A percentile compares a stretch with the other conserved stretches of the same genome.
These are phyloP conservation scores for Tetrahymena borealis DNA, from an alignment of 73 alveolate genomes.

Conservation along the genomic window DNA sequence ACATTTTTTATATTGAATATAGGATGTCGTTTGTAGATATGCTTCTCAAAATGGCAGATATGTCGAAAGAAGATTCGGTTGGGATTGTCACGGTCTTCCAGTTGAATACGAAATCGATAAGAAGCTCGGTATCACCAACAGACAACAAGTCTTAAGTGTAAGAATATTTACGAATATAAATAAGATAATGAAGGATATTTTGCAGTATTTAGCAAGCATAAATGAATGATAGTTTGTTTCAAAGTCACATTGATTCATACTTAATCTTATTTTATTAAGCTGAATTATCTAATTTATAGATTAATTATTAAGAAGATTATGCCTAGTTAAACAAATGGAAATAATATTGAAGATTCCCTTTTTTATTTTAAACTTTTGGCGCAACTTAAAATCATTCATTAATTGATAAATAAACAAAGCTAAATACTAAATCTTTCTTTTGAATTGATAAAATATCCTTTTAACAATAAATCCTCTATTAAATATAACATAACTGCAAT, in stretches of 20 bases:
- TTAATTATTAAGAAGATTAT: no score
- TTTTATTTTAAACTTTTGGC: no score
- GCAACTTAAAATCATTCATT: not conserved
- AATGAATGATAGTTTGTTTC: not conserved
- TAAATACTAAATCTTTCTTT: no score
- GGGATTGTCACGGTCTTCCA: slow-evolving; percentile 99
- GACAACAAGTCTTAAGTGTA: slow-evolving; percentile 75
- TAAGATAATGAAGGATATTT: not conserved
- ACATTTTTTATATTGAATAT: not conserved
- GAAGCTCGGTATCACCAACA: slow-evolving; percentile 73
- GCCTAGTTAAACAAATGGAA: no score
- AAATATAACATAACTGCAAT: not conserved
- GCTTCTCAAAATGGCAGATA: slow-evolving; percentile 96
- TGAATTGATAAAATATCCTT: no score
- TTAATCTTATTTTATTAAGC: no score
- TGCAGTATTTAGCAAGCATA: not conserved
- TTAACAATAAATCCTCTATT: not conserved
- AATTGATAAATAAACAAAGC: not conserved
- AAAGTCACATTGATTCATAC: no score
- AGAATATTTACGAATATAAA: not conserved
- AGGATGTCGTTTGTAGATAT: slow-evolving; percentile 99
- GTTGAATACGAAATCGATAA: slow-evolving; percentile 97
- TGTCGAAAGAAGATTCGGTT: slow-evolving; percentile 98
- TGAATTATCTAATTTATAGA: no score
- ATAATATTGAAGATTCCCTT: no score